These are phyloP conservation scores for Saturnispora sanitii DNA, from an alignment of 805 yeast species.

Conservation along the genomic window DNA sequence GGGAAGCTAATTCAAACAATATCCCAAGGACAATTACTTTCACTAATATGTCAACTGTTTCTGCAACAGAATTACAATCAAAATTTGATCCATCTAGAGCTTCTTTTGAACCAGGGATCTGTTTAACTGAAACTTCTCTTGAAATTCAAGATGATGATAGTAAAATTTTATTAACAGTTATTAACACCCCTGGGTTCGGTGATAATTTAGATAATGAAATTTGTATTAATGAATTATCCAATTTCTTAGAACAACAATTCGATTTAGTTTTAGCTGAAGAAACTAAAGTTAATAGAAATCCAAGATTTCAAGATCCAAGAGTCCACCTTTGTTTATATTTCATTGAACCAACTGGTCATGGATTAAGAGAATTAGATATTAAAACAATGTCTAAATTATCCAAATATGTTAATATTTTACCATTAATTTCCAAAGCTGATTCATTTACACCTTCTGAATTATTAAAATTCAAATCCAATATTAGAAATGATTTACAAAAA, in stretches of 20 bases:
- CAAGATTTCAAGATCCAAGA: conserved; percentile 67
- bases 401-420: conserved; percentile 64
- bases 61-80: conserved; percentile 46
- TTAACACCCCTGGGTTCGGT: conserved; percentile 55
- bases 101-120: conserved; percentile 62
- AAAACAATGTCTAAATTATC: conserved; percentile 61
- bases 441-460: conserved; percentile 57
- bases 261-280: conserved; percentile 78
- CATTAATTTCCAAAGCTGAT: conserved; percentile 63
- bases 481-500: conserved; percentile 53
- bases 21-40: conserved; percentile 44
- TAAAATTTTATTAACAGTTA: conserved; percentile 42
- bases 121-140: conserved; percentile 56
- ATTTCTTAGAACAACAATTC: conserved; percentile 66
- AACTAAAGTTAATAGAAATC: conserved; percentile 77
- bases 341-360: conserved; percentile 69
- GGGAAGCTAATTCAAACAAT: conserved; percentile 27
- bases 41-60: conserved; percentile 48
- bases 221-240: conserved; percentile 56
- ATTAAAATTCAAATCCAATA: conserved; percentile 45
- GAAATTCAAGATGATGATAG: conserved; percentile 52
- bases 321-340: conserved; percentile 68
- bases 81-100: conserved; percentile 55
- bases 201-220: conserved; percentile 51
- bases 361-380: conserved; percentile 64